A percentile compares a stretch with the other conserved stretches of the same genome.
Conservation (phyloP, 768 basidiomycete genomes). For the Russula abietina region DNA sequence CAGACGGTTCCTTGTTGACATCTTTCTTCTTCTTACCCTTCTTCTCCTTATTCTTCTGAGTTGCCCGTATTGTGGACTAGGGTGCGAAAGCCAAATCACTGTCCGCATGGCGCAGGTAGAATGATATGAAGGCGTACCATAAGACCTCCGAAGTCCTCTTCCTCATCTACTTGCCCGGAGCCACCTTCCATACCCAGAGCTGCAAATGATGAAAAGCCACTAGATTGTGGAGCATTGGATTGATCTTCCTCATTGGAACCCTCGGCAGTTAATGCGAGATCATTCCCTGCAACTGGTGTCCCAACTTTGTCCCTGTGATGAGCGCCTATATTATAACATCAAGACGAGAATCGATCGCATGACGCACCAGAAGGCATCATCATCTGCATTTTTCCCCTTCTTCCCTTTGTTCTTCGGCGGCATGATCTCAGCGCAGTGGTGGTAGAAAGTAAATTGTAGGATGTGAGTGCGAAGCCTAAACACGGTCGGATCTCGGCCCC, state of each 20-base stretch:
- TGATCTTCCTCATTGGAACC: constrained; percentile 41
- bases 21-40: constrained; percentile 41
- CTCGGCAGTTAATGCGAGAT: constrained; percentile 29
- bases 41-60: constrained; percentile 46
- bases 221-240: constrained; percentile 30
- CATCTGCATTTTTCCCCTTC: constrained; percentile 76
- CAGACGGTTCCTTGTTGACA: constrained; percentile 28
- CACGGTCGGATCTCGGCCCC: background rate
- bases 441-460: background rate
- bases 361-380: constrained; percentile 75
- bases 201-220: constrained; percentile 49
- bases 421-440: constrained; percentile 33
- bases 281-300: constrained; percentile 46
- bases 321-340: constrained; percentile 21
- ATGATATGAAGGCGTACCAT: constrained; percentile 47
- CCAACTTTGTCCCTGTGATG: constrained; percentile 56
- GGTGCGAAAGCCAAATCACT: background rate
- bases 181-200: constrained; percentile 41
- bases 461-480: background rate
- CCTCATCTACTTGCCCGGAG: constrained; percentile 38
- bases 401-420: constrained; percentile 78
- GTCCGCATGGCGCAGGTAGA: background rate
- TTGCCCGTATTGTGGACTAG: constrained; percentile 61
- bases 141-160: constrained; percentile 66
- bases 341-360: background rate